Percentiles rank a stretch among this genome's conserved stretches.
Evolutionary conservation across 306 rosid species (phyloP).

Genomic region (Mucuna pruriens): DNA sequence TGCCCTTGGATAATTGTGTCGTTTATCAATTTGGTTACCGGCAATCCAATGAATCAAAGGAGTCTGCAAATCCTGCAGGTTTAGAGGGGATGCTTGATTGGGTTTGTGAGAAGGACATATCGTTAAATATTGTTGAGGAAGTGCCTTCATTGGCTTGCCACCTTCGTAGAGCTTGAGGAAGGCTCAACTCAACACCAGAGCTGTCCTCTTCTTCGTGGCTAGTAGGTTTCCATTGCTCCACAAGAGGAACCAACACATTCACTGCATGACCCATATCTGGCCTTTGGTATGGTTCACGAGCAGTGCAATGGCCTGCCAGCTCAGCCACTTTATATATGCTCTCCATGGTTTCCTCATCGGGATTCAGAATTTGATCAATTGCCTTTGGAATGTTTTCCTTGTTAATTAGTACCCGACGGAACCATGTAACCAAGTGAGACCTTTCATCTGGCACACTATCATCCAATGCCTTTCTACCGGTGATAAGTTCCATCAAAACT

Average conservation of each 20-base stretch:
- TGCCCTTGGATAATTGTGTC: conserved; percentile 7
- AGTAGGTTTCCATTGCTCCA: conserved; percentile 80
- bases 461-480: conserved; percentile 83
- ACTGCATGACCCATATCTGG: conserved; percentile 97
- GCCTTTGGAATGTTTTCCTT: conserved; percentile 90
- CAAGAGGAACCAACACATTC: conserved; percentile 77
- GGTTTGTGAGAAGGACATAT: conserved; percentile 66
- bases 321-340: conserved; percentile 91
- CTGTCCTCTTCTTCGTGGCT: conserved; percentile 60
- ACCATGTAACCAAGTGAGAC: conserved; percentile 90
- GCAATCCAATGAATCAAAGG: conserved; percentile 79
- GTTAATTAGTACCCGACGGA: conserved; percentile 75
- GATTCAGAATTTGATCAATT: conserved; percentile 72
- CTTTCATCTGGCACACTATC: conserved; percentile 78
- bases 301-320: conserved; percentile 85
- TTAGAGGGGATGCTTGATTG: conserved; percentile 88
- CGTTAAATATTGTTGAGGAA: conserved; percentile 68
- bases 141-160: conserved; percentile 98
- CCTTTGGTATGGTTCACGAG: conserved; percentile 88
- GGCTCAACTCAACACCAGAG: conserved; percentile 64
- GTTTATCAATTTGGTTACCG: conserved; percentile 46
- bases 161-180: conserved; percentile 81
- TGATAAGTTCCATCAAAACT: conserved; percentile 83
- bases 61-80: conserved; percentile 75
- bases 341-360: conserved; percentile 88